Percentiles rank a stretch among this genome's conserved stretches.
Conservation (phyloP, 139 green algal species). For the Chlamydomonas asymmetrica region DNA sequence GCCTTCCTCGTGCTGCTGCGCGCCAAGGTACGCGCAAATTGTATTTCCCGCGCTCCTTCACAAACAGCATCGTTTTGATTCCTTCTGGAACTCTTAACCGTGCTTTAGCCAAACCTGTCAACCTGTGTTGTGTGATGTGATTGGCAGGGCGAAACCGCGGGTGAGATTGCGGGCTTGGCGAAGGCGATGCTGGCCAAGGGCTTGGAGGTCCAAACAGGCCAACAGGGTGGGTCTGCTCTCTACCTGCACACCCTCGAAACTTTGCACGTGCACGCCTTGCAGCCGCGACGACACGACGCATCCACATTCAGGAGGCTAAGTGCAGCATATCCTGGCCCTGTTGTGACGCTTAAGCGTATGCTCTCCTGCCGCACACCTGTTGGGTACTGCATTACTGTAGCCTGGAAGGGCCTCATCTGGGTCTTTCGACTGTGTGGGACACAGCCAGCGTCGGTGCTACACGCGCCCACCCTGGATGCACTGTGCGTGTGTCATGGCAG, state of each 20-base stretch:
- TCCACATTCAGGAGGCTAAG: no score
- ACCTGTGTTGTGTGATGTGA: neutral
- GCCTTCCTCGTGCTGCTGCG: constrained; percentile 95
- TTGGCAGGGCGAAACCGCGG: constrained; percentile 87
- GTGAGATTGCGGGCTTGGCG: constrained; percentile 92
- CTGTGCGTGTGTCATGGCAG: no score
- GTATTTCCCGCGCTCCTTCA: neutral
- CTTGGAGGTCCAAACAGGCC: constrained; percentile 61
- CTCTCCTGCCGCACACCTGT: no score
- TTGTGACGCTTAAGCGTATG: no score
- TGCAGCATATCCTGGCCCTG: no score
- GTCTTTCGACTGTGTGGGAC: no score
- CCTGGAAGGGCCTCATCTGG: no score
- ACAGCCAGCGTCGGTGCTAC: no score
- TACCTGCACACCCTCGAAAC: neutral
- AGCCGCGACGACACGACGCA: no score
- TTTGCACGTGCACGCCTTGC: neutral
- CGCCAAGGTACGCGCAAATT: constrained; percentile 79
- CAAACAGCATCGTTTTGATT: neutral
- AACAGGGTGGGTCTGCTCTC: constrained; percentile 59
- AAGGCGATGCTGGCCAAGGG: constrained; percentile 72
- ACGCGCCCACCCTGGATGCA: no score
- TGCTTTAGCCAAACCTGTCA: no score
- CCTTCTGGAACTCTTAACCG: neutral
- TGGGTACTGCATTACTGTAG: no score